Base-by-base conservation (phyloP, 179 eudicot genomes). In the Sideroxylon spinosum region DNA sequence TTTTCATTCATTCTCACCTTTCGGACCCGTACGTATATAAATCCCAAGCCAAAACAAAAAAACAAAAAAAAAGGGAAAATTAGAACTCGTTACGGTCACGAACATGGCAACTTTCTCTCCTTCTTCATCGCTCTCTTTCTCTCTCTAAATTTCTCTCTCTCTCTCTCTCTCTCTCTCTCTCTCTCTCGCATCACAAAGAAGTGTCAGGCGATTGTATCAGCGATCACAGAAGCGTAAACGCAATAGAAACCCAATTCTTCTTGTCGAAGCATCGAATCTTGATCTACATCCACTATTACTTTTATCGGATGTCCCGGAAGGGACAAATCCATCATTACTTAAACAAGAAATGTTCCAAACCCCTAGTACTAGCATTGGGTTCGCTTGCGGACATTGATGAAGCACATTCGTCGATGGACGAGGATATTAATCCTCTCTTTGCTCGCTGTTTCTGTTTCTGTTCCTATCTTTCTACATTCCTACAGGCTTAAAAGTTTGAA, bases 401-500 rank as follows among this genome's bases (percentile, higher is more conserved):
- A 82, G 91, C 80, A 76, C 79, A 68, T 81, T 76, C 85, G 88
- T 16, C 81, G 85, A 88, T 87, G 90, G 83, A 88, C 88, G 93
- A 89, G 99, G 98, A 91, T 86, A 81, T 85, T 85, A 76, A 87
- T 95, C 97, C 95, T 95, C 95, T 89, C 86, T 66, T 68, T 95
- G 46, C 92, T 95, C 25, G 80, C 84, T n/a, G 71, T 93, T 37
- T 89, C 93, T 26, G 91, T 95, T 1, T 82, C 86, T 48, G 83
- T 91, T 74, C 98, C 99, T 0, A 77, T 95, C 56, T 83, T 93
- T 75, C 56, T 91, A 12, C 87, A 91, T 11, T 93, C 97, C 2
- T 46, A 85, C 17, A 59, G 84, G 67, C 86, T 88, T 14, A 87
- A 83, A 61, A 78, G 83, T 66, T 81, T 89, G 62, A 78, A 85